Conservation (phyloP, 2,329 filamentous ascomycete species). For the Cladosporium sp. region DNA sequence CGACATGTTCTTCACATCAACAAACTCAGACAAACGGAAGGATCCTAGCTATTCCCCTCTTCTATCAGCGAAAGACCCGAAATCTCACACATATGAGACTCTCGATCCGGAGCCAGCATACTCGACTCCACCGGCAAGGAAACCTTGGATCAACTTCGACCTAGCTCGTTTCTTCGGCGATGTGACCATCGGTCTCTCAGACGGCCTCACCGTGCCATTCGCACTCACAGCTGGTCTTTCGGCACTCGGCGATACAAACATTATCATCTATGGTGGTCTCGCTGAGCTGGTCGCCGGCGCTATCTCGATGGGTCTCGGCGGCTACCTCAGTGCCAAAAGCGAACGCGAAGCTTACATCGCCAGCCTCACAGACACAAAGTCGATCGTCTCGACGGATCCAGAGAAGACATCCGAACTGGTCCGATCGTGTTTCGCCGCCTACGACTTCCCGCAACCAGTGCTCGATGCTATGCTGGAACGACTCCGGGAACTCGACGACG, state of each 20-base stretch:
- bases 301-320: slow-evolving; percentile 39
- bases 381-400: slow-evolving; percentile 35
- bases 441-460: slow-evolving; percentile 34
- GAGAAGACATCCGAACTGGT: slow-evolving; percentile 37
- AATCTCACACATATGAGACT: background rate
- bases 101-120: background rate
- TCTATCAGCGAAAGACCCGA: background rate
- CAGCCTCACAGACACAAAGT: slow-evolving; percentile 38
- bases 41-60: background rate
- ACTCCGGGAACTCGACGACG: slow-evolving; percentile 5
- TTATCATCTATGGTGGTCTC: slow-evolving; percentile 35
- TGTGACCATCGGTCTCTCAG: slow-evolving; percentile 20
- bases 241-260: slow-evolving; percentile 32
- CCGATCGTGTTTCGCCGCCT: slow-evolving; percentile 37
- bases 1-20: background rate
- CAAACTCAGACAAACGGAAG: background rate
- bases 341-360: slow-evolving; percentile 47
- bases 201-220: slow-evolving; percentile 36
- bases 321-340: slow-evolving; percentile 42
- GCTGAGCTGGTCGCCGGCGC: slow-evolving; percentile 37
- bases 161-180: slow-evolving; percentile 9
- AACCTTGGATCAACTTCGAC: slow-evolving; percentile 6
- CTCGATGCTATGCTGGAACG: slow-evolving; percentile 10
- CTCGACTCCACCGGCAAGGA: background rate
- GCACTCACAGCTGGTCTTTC: slow-evolving; percentile 35